A percentile compares a stretch with the other conserved stretches of the same genome.
phyloP scores from a whole-genome alignment of 2,329 filamentous ascomycete species.

The Neofusicoccum sp. region DNA sequence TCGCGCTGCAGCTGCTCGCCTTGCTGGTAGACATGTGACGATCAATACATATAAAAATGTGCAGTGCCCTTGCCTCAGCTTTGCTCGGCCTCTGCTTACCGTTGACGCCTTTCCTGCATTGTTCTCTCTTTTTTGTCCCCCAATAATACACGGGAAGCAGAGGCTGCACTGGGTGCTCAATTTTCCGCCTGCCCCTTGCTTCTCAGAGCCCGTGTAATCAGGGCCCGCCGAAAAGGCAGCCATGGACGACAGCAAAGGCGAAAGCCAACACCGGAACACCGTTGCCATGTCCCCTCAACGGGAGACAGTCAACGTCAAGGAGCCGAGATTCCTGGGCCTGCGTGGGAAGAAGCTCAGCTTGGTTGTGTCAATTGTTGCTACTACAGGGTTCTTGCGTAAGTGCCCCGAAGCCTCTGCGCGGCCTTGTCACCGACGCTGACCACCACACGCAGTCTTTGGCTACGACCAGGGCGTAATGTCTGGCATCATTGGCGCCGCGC shows the following conservation, averaged over 20 bases:
- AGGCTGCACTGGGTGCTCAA: background rate
- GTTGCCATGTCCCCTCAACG: background rate
- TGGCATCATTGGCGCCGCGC: constrained; percentile 38
- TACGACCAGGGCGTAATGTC: constrained; percentile 54
- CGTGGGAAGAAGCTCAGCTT: constrained; percentile 60
- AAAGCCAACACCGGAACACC: background rate
- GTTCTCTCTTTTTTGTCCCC: background rate
- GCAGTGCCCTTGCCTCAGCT: background rate
- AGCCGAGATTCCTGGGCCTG: constrained; percentile 59
- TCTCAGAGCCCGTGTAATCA: background rate
- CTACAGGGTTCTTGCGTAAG: constrained; percentile 59
- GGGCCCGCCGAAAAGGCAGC: background rate
- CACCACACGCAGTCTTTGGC: constrained; percentile 47
- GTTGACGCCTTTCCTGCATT: background rate
- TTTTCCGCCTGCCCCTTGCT: background rate
- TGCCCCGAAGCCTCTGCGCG: background rate
- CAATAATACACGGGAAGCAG: background rate
- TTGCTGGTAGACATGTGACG: background rate
- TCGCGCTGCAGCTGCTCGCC: constrained; percentile 16
- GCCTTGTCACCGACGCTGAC: background rate
- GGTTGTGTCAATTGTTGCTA: constrained; percentile 63
- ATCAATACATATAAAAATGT: background rate
- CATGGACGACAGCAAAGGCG: constrained; percentile 9
- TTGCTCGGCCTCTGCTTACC: background rate
- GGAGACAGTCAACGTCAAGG: constrained; percentile 10